These are phyloP conservation scores for Claviceps purpurea DNA, from an alignment of 2,329 filamentous ascomycete species.

Conservation along the genomic window DNA sequence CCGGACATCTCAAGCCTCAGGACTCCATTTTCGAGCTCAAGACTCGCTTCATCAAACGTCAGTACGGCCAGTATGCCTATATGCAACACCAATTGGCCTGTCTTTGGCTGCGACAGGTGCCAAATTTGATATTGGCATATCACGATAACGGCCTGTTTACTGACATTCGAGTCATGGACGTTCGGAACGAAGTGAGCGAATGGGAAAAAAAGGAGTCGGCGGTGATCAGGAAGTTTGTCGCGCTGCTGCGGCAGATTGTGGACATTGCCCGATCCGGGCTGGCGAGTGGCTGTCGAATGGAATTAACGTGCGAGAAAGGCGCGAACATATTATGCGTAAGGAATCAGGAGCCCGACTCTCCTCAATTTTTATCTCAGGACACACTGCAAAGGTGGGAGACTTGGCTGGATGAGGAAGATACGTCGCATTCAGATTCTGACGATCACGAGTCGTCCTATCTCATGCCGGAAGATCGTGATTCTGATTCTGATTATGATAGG, in stretches of 20 bases:
- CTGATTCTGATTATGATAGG: not conserved
- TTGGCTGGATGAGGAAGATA: not conserved
- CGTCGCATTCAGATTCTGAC: not conserved
- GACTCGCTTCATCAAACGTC: constrained; percentile 22
- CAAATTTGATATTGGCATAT: constrained; percentile 27
- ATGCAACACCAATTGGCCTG: constrained; percentile 24
- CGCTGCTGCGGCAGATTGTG: not conserved
- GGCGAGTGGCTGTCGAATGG: not conserved
- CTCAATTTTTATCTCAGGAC: not conserved
- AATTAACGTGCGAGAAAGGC: not conserved
- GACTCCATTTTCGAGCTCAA: constrained; percentile 29
- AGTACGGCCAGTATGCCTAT: constrained; percentile 13
- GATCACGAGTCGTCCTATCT: not conserved
- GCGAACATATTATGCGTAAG: not conserved
- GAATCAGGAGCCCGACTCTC: not conserved
- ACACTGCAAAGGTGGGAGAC: not conserved
- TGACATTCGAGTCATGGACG: not conserved
- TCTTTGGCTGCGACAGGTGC: constrained; percentile 27
- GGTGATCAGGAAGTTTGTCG: not conserved
- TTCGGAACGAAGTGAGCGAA: not conserved
- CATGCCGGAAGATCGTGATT: not conserved
- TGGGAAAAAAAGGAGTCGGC: not conserved
- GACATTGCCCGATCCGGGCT: not conserved
- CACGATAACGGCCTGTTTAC: constrained; percentile 12
- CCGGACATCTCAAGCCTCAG: constrained; percentile 11